Conservation (phyloP, 2,329 filamentous ascomycete genomes). For the Colletotrichum australisinense region DNA sequence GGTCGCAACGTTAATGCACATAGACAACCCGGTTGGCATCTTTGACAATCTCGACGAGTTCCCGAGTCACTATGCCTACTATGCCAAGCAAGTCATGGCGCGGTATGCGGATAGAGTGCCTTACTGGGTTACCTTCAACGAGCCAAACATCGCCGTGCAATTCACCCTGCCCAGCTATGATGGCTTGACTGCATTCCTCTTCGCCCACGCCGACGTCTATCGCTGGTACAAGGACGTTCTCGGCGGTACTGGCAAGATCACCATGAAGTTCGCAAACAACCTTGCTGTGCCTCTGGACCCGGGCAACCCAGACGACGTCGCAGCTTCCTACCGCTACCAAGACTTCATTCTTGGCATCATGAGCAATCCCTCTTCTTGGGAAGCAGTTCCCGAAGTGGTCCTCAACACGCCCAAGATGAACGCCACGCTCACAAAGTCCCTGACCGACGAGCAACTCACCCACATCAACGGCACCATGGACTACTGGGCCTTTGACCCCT, state of each 20-base stretch:
- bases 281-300: slow-evolving; percentile 58
- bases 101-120: slow-evolving; percentile 63
- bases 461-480: slow-evolving; percentile 64
- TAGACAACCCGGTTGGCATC: slow-evolving; percentile 51
- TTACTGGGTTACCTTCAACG: slow-evolving; percentile 65
- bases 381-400: slow-evolving; percentile 57
- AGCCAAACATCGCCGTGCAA: slow-evolving; percentile 56
- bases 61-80: slow-evolving; percentile 62
- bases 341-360: slow-evolving; percentile 61
- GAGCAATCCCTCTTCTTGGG: slow-evolving; percentile 62
- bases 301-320: slow-evolving; percentile 49
- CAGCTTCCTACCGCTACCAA: slow-evolving; percentile 58
- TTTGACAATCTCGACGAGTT: slow-evolving; percentile 44
- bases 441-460: slow-evolving; percentile 58
- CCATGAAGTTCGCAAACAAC: slow-evolving; percentile 61
- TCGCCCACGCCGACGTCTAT: slow-evolving; percentile 59
- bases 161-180: slow-evolving; percentile 45
- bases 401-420: slow-evolving; percentile 55
- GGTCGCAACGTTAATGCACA: slow-evolving; percentile 60
- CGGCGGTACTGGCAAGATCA: slow-evolving; percentile 57
- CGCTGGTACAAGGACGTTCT: slow-evolving; percentile 66
- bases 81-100: slow-evolving; percentile 62
- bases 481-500: slow-evolving; percentile 68
- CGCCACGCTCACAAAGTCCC: slow-evolving; percentile 50
- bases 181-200: slow-evolving; percentile 53